Conservation (phyloP, 163 green algal species). For the Scenedesmus sp. region DNA sequence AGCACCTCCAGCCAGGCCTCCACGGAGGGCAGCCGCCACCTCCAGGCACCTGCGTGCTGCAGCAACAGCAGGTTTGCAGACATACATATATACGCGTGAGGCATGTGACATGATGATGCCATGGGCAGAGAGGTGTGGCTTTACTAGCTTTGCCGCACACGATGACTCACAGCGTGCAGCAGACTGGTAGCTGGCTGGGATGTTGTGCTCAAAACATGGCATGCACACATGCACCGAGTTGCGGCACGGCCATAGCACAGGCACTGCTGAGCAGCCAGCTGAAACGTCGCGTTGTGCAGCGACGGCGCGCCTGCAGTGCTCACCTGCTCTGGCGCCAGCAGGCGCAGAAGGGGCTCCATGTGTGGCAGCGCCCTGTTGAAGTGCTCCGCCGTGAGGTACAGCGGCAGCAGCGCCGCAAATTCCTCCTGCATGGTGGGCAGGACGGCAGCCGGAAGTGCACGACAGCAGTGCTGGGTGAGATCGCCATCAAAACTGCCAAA, state of each 20-base stretch:
- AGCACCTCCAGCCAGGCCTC: conserved; percentile 56
- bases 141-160: neutral
- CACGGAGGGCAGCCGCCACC: conserved; percentile 25
- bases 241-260: too few relatives aligned
- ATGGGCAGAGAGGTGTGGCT: too few relatives aligned
- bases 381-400: conserved; percentile 56
- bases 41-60: neutral
- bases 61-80: neutral
- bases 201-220: neutral
- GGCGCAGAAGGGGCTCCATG: conserved; percentile 33
- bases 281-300: too few relatives aligned
- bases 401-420: conserved; percentile 48
- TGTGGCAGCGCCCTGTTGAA: conserved; percentile 49
- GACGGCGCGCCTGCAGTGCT: neutral
- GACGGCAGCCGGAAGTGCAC: neutral
- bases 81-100: too few relatives aligned
- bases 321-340: conserved; percentile 46
- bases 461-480: neutral
- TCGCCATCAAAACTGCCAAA: too few relatives aligned
- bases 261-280: too few relatives aligned
- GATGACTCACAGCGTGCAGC: too few relatives aligned
- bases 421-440: neutral
- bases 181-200: neutral
- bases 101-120: too few relatives aligned
- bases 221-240: neutral